Conservation (phyloP, 208 protist genomes). For the Tritrichomonas foetus region DNA sequence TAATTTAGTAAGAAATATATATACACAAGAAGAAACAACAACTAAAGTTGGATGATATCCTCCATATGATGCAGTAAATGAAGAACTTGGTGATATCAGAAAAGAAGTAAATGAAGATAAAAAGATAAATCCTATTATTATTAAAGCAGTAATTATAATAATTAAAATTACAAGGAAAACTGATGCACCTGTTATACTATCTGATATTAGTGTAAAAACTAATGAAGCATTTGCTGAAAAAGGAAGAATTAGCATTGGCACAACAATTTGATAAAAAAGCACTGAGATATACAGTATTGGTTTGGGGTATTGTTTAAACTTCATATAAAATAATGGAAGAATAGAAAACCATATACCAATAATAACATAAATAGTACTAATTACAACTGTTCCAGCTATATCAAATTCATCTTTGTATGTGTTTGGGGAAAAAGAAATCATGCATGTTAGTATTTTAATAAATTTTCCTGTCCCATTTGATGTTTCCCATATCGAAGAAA, state of each 20-base stretch:
- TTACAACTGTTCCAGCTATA: background rate
- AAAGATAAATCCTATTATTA: background rate
- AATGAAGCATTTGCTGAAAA: background rate
- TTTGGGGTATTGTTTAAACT: background rate
- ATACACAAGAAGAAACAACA: too few relatives aligned
- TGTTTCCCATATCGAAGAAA: background rate
- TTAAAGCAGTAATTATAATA: background rate
- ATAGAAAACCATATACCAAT: background rate
- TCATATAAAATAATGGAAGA: background rate
- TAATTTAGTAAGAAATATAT: too few relatives aligned
- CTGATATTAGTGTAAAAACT: background rate
- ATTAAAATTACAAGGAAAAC: background rate
- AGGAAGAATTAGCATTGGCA: background rate
- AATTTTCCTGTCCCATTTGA: background rate
- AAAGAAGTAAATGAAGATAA: background rate
- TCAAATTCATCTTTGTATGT: background rate
- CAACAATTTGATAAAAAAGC: background rate
- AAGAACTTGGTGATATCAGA: background rate
- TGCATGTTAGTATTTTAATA: background rate
- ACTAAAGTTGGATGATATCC: background rate
- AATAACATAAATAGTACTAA: background rate
- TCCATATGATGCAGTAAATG: background rate
- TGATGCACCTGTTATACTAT: background rate
- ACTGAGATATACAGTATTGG: background rate
- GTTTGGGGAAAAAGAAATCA: too few relatives aligned